Evolutionary conservation across 257 asterid genomes (phyloP).

Genomic region (Solanum raphanifolium): DNA sequence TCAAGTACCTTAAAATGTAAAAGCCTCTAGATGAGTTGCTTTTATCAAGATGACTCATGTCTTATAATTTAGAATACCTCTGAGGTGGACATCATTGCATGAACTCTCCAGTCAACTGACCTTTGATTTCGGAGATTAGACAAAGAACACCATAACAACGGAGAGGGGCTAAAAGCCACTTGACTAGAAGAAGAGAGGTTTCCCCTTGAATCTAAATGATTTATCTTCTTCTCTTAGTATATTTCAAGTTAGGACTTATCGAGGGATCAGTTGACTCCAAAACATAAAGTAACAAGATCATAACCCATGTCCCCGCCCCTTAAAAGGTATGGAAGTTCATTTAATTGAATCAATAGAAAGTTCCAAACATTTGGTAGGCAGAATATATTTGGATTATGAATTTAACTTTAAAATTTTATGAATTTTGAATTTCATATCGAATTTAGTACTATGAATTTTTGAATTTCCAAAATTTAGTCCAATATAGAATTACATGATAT

Average conservation of each 20-base stretch:
- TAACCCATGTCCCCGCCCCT: background rate
- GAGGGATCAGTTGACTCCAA: background rate
- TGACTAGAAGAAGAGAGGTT: background rate
- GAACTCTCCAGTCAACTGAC: background rate
- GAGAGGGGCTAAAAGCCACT: background rate
- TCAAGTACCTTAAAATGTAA: slow-evolving; percentile 20
- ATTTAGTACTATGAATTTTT: background rate
- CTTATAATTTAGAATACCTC: background rate
- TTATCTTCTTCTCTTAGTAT: background rate
- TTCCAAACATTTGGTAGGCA: background rate
- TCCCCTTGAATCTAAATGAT: background rate
- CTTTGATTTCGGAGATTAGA: background rate
- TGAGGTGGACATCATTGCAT: background rate
- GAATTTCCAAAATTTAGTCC: background rate
- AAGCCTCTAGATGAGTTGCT: slow-evolving; percentile 77
- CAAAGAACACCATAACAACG: background rate
- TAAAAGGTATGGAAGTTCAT: background rate
- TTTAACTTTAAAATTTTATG: no score
- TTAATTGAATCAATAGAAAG: background rate
- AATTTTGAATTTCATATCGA: background rate
- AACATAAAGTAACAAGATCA: background rate
- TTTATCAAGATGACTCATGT: slow-evolving; percentile 18
- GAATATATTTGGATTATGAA: background rate
- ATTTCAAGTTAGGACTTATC: background rate
- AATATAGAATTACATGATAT: background rate